Conservation (phyloP, 345 rosid genomes). For the Gossypium mustelinum region DNA sequence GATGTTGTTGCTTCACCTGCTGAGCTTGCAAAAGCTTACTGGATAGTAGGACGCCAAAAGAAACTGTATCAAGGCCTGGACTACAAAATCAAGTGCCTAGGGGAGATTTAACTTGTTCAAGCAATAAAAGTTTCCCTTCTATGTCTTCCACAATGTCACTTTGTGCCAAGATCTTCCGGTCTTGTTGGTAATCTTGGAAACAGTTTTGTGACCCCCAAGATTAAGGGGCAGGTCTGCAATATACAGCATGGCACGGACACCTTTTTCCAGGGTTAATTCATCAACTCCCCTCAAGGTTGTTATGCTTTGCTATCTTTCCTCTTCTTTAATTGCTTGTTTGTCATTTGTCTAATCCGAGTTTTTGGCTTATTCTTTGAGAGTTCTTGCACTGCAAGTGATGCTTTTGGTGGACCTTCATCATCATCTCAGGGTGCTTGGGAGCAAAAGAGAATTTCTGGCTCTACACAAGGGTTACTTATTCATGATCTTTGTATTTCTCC, state of each 20-base stretch:
- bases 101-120: slow-evolving; percentile 43
- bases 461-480: slow-evolving; percentile 47
- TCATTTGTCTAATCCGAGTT: not conserved
- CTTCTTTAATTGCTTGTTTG: slow-evolving; percentile 1
- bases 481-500: not conserved
- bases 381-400: slow-evolving; percentile 26
- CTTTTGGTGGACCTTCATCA: slow-evolving; percentile 36
- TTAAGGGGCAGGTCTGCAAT: slow-evolving; percentile 81
- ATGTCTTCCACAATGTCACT: slow-evolving; percentile 47
- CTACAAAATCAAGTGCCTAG: slow-evolving; percentile 37
- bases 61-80: slow-evolving; percentile 50
- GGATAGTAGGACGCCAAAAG: slow-evolving; percentile 77
- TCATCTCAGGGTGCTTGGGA: slow-evolving; percentile 41
- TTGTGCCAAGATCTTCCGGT: slow-evolving; percentile 47
- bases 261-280: slow-evolving; percentile 67
- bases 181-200: slow-evolving; percentile 45
- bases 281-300: slow-evolving; percentile 46
- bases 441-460: slow-evolving; percentile 46
- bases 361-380: slow-evolving; percentile 32
- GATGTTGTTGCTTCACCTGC: slow-evolving; percentile 75
- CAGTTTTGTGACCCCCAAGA: slow-evolving; percentile 70
- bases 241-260: slow-evolving; percentile 84
- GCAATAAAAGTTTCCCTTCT: slow-evolving; percentile 32
- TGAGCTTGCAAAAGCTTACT: slow-evolving; percentile 94
- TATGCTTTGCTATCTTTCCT: not conserved